phyloP scores from a whole-genome alignment of 2,329 filamentous ascomycete genomes.

The Blastomyces silverae region DNA sequence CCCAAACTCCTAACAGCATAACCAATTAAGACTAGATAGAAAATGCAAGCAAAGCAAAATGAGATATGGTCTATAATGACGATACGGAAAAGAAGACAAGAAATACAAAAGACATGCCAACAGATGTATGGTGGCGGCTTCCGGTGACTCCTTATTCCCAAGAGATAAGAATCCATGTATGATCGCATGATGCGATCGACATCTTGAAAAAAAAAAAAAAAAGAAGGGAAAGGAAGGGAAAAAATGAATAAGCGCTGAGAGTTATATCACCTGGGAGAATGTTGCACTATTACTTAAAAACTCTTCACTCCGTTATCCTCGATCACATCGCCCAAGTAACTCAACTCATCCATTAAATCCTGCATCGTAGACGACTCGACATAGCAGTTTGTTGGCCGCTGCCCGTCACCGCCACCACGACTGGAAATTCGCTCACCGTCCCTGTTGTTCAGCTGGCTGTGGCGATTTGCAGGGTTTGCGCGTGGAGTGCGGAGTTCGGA shows the following conservation, averaged over 20 bases:
- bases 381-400: neutral
- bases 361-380: slow-evolving; percentile 35
- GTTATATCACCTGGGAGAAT: neutral
- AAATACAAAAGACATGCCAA: no score
- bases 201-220: neutral
- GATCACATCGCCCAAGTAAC: slow-evolving; percentile 47
- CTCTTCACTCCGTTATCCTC: slow-evolving; percentile 28
- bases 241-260: neutral
- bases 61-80: neutral
- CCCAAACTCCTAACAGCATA: neutral
- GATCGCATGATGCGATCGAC: neutral
- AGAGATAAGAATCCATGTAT: neutral
- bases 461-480: slow-evolving; percentile 13
- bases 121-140: no score
- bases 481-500: slow-evolving; percentile 14
- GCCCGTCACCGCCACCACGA: neutral
- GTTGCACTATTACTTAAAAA: neutral
- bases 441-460: neutral
- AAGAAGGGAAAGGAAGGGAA: neutral
- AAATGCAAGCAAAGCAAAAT: neutral
- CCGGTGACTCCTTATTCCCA: neutral
- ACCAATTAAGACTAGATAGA: neutral
- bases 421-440: neutral
- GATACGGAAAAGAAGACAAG: neutral
- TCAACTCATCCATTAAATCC: slow-evolving; percentile 47